Evolutionary conservation across 352 stramenopile species (phyloP), one percentile per base, ranked within the genome.

Genomic region (Pythium aquatile): DNA sequence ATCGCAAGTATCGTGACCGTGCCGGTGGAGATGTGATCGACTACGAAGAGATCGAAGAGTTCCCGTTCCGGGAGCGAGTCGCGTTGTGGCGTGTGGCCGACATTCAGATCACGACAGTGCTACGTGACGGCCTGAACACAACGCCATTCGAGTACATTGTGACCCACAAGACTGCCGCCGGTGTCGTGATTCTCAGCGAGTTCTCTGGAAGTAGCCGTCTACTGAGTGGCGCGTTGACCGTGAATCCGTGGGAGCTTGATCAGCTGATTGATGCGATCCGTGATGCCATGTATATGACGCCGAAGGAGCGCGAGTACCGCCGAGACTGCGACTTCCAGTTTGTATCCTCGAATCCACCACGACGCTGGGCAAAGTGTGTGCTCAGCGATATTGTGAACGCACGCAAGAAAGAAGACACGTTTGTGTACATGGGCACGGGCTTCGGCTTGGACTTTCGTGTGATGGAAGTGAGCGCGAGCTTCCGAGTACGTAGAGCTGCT

Each of bases 171-270:
- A 88, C 73, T 1, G 83, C 79, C 1, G 68, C 85, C 6, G 95
- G 96, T 9, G 78, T 98, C 2, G 75, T 98, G 37, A 98, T 99
- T 57, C 70, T 99, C n/a, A 99, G 94, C 65, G 97, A 99, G 63
- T 99, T 99, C 68, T 97, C 96, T 1, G 95, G 88, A 26, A 98
- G 90, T 64, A 98, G 94, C 58, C 84, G 97, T 16, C 77, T 99
- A 2, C 86, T 99, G 56, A 91, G 93, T 58, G 97, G 97, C 3
- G 93, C 96, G 4, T 59, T 99, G 17, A 96, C 94, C 10, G 92
- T 99, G 11, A 99, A 99, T 68, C 97, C 97, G 1, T 99, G 97
- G 96, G 97, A 98, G 69, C 66, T 97, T 2, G 85, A 91, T 57
- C 78, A 93, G 57, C 74, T 93, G 0, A 88, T 88, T 33, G 78